These are phyloP conservation scores for Rhizopogon sp. DNA, from an alignment of 768 basidiomycete genomes.

Conservation along the genomic window DNA sequence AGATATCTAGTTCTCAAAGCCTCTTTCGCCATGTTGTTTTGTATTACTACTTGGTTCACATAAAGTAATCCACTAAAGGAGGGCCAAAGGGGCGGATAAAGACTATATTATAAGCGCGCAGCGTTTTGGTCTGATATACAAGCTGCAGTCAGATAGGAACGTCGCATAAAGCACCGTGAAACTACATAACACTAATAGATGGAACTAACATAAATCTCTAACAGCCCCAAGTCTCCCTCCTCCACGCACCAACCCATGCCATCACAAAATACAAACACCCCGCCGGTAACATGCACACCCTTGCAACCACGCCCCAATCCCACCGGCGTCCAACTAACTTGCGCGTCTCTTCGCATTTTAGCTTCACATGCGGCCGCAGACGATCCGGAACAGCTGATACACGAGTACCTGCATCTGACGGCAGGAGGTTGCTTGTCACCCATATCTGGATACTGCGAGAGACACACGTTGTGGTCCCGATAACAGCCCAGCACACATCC, in stretches of 20 bases:
- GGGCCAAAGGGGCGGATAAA: neutral
- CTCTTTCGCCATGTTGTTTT: too few species aligned
- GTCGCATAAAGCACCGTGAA: neutral
- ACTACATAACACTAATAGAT: neutral
- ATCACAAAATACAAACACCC: conserved; percentile 73
- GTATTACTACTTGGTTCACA: too few species aligned
- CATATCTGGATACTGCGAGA: conserved; percentile 87
- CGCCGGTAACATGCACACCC: conserved; percentile 69
- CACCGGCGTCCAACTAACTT: conserved; percentile 52
- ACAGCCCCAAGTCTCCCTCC: conserved; percentile 30
- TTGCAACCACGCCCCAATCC: conserved; percentile 75
- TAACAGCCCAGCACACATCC: conserved; percentile 84
- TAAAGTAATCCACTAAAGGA: too few species aligned
- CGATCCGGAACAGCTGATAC: conserved; percentile 12
- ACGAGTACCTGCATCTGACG: conserved; percentile 6
- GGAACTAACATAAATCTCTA: conserved; percentile 4
- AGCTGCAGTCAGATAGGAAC: neutral
- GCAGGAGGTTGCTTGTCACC: conserved; percentile 85
- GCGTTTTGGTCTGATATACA: neutral
- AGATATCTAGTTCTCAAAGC: neutral
- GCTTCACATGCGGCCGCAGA: conserved; percentile 17
- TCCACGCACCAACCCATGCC: conserved; percentile 59
- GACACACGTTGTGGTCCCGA: conserved; percentile 84
- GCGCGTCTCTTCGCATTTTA: conserved; percentile 13
- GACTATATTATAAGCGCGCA: neutral